Base-by-base conservation (phyloP, 306 rosid species). In the Fagus sylvatica region DNA sequence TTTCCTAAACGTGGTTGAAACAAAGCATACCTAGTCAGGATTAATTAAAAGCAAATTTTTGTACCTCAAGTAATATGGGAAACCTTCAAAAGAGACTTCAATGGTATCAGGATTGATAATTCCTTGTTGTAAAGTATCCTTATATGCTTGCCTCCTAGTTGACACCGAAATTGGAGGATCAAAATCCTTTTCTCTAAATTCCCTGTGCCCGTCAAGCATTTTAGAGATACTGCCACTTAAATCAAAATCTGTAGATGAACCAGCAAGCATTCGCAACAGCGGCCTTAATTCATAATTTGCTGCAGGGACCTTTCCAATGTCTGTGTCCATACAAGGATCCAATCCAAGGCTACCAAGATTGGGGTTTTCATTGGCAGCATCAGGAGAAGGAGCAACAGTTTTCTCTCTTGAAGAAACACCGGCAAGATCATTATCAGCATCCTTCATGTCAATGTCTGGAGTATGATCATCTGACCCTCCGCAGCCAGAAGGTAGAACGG, bases 41-140 rank as follows among this genome's bases (percentile, higher is more conserved):
- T 65, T 61, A 46, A 16, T 37, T 56, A 51, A 32, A 74, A 61
- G 48, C 17, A 76, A 57, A 42, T 59, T 42, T 79, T 69, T 68
- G 75, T 62, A 96, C 99, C 99, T 96, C 78, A 96, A 87, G 85
- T 85, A 96, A 80, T 96, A 96, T 42, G 99, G 99, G 74, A 96
- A 96, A 81, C 76, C 81, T 85, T 93, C 98, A 70, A 96, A 93
- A 41, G 94, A 87, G 76, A 89, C 94, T 68, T 86, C 91, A 76
- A 87, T 91, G 62, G 85, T 81, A 53, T 85, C 91, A 73, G 90
- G 84, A 83, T 73, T 69, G 54, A 96, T 83, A 87, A 96, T 87
- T 83, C 88, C 88, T 79, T 86, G 79, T 55, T 76, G 90, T 79
- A 96, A 74, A 79, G 79, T 91, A 57, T 93, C 93, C 84, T 79